phyloP scores from a whole-genome alignment of 345 rosid genomes.

The Triadica sebifera region DNA sequence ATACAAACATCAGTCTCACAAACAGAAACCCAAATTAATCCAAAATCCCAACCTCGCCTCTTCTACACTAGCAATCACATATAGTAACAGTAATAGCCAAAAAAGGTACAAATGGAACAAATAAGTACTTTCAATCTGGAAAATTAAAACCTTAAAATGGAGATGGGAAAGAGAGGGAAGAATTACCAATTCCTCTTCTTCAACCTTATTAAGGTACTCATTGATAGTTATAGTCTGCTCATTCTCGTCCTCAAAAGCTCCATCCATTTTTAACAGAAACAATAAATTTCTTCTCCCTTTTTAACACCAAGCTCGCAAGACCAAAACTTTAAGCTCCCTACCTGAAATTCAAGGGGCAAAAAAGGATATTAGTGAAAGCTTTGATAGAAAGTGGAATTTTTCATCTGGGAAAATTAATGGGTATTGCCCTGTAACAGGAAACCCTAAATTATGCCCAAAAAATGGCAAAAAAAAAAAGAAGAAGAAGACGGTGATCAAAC shows the following conservation, averaged over 20 bases:
- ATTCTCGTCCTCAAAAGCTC: constrained; percentile 58
- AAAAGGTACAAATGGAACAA: background rate
- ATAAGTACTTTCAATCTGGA: background rate
- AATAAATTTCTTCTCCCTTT: background rate
- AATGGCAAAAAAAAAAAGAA: background rate
- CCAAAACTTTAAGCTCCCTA: background rate
- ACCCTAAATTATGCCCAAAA: background rate
- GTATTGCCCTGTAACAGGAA: background rate
- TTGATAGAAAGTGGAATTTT: background rate
- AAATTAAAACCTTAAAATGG: background rate
- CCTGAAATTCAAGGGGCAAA: constrained; percentile 9
- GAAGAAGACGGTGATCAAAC: no score
- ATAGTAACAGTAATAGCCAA: background rate
- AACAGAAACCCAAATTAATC: background rate
- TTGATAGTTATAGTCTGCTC: constrained; percentile 67
- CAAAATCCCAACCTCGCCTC: background rate
- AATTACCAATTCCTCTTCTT: constrained; percentile 82
- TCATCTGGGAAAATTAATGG: background rate
- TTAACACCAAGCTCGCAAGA: background rate
- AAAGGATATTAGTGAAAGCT: background rate
- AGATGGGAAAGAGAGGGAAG: background rate
- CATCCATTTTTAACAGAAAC: constrained; percentile 35
- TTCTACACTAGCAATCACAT: background rate
- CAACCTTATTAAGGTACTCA: constrained; percentile 77
- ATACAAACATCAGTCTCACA: background rate